These are phyloP conservation scores for Phytophthora niederhauseri DNA, from an alignment of 352 stramenopile genomes.

Conservation along the genomic window DNA sequence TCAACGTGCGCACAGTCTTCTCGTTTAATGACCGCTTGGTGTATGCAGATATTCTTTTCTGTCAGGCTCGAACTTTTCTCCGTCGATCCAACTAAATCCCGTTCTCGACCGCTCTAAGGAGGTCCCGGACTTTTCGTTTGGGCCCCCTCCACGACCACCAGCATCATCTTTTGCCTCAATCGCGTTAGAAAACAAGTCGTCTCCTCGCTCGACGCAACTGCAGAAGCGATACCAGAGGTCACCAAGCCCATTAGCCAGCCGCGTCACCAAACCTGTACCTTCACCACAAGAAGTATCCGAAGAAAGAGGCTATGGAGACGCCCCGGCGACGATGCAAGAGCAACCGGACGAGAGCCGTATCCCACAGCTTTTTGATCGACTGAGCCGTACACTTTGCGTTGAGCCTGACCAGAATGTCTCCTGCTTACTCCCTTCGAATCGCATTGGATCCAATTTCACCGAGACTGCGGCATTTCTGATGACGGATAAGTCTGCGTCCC, in stretches of 20 bases:
- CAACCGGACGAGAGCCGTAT: constrained; percentile 1
- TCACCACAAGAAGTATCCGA: not conserved
- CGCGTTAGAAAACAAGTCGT: constrained; percentile 7
- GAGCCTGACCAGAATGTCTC: constrained; percentile 68
- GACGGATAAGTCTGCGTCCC: constrained; percentile 46
- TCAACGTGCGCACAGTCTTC: not conserved
- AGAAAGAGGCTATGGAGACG: not conserved
- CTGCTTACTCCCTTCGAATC: constrained; percentile 67
- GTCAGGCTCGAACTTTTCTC: constrained; percentile 42
- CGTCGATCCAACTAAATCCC: constrained; percentile 46
- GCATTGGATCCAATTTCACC: constrained; percentile 77
- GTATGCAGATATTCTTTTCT: constrained; percentile 45
- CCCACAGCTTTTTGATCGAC: constrained; percentile 59
- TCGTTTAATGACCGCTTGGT: not conserved
- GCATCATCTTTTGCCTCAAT: not conserved
- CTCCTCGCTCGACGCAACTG: constrained; percentile 27
- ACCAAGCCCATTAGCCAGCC: constrained; percentile 13
- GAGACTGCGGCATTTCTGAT: constrained; percentile 46
- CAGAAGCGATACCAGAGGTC: constrained; percentile 19
- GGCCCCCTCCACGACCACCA: constrained; percentile 22
- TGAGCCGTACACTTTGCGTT: constrained; percentile 74
- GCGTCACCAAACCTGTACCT: not conserved
- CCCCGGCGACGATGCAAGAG: not conserved
- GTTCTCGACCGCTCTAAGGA: constrained; percentile 35
- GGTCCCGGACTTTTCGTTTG: constrained; percentile 43